Conservation (phyloP, 2,329 filamentous ascomycete species). For the Colletotrichum karsti region DNA sequence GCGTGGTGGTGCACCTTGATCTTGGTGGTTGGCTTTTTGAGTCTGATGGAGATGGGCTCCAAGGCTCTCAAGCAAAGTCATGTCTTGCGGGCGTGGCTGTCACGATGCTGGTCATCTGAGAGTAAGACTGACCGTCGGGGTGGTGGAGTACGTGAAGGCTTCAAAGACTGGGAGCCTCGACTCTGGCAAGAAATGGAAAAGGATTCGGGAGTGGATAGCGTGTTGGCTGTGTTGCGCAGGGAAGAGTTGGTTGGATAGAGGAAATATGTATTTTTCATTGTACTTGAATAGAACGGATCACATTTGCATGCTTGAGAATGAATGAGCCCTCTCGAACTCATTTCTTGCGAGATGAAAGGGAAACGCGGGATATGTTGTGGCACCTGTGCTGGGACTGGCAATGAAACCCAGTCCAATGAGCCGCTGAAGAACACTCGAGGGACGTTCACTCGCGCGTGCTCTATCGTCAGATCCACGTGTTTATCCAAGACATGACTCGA, state of each 20-base stretch:
- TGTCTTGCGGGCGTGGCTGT: background rate
- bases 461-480: no score
- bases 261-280: background rate
- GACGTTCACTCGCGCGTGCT: no score
- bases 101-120: slow-evolving; percentile 53
- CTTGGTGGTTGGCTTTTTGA: background rate
- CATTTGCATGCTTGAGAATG: no score
- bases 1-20: background rate
- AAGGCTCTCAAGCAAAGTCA: background rate
- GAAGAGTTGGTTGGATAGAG: background rate
- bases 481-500: no score
- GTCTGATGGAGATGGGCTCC: background rate
- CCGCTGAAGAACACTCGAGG: no score
- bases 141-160: slow-evolving; percentile 21
- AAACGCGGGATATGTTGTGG: no score
- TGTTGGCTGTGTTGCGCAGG: background rate
- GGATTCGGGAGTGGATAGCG: slow-evolving; percentile 38
- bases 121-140: slow-evolving; percentile 48
- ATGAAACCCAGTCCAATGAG: no score
- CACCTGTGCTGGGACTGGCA: no score
- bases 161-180: slow-evolving; percentile 61
- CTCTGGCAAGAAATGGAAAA: slow-evolving; percentile 68
- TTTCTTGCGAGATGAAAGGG: no score
- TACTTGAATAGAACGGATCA: no score
- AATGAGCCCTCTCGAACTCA: no score